phyloP scores from a whole-genome alignment of 352 stramenopile species.

The Phytophthora melonis region DNA sequence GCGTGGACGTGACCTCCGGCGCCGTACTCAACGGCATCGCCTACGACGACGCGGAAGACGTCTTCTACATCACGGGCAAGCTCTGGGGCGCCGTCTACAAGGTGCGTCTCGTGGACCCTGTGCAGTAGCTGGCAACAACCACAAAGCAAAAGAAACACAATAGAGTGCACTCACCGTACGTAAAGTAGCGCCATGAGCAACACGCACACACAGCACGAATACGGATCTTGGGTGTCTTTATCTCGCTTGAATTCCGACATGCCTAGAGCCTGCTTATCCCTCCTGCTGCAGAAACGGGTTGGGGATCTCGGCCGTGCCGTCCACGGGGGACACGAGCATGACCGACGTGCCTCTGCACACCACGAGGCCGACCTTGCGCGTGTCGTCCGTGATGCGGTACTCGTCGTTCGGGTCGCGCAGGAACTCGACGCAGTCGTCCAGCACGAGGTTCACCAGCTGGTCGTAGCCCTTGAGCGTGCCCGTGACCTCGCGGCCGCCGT shows the following conservation, averaged over 20 bases:
- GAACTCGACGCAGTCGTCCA: conserved; percentile 97
- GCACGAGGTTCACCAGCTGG: conserved; percentile 97
- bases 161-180: conserved; percentile 10
- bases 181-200: conserved; percentile 7
- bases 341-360: conserved; percentile 95
- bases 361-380: conserved; percentile 93
- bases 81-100: conserved; percentile 93
- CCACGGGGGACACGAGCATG: conserved; percentile 92
- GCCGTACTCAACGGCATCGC: conserved; percentile 96
- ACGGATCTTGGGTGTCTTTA: conserved; percentile 30
- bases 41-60: conserved; percentile 88
- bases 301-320: conserved; percentile 92
- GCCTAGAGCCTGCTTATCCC: conserved; percentile 44
- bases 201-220: conserved; percentile 23
- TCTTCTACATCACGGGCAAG: conserved; percentile 95
- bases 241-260: conserved; percentile 20
- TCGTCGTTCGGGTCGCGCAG: conserved; percentile 93
- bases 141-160: conserved; percentile 9
- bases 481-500: conserved; percentile 93
- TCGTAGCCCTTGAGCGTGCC: conserved; percentile 97
- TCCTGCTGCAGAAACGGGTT: conserved; percentile 93
- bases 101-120: conserved; percentile 73
- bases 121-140: conserved; percentile 19
- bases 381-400: conserved; percentile 91
- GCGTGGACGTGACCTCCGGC: conserved; percentile 54